phyloP scores from a whole-genome alignment of 495 filamentous ascomycete species.

The Xylaria castorea region DNA sequence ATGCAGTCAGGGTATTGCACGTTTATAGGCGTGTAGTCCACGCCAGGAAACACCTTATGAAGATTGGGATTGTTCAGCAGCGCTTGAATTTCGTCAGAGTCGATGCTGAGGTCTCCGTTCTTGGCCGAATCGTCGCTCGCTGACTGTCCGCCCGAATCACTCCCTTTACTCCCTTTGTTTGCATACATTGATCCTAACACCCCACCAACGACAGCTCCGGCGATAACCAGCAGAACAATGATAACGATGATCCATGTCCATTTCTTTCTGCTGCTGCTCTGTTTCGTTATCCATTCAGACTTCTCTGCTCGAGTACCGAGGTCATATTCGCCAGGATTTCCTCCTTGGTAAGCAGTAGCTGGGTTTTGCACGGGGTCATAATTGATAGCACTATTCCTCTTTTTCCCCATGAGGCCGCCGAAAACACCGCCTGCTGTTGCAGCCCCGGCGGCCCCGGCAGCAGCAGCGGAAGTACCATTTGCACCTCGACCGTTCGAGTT shows the following conservation, averaged over 20 bases:
- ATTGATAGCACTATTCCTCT: conserved; percentile 43
- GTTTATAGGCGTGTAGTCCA: conserved; percentile 94
- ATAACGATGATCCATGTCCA: conserved; percentile 70
- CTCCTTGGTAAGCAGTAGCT: conserved; percentile 32
- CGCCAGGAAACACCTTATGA: conserved; percentile 94
- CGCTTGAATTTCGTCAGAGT: conserved; percentile 80
- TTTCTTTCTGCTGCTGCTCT: conserved; percentile 69
- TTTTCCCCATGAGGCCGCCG: conserved; percentile 43
- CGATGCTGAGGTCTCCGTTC: conserved; percentile 73
- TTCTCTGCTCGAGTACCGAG: conserved; percentile 51
- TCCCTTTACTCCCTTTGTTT: conserved; percentile 44
- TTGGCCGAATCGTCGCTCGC: conserved; percentile 52
- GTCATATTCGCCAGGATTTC: conserved; percentile 37
- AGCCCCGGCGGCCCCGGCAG: conserved; percentile 55
- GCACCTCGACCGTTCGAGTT: conserved; percentile 44
- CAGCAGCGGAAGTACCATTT: conserved; percentile 43
- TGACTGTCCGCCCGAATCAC: conserved; percentile 32
- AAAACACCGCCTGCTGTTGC: conserved; percentile 56
- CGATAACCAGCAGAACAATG: conserved; percentile 64
- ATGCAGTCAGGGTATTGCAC: conserved; percentile 89
- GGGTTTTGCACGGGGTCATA: conserved; percentile 50
- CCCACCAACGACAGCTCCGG: conserved; percentile 78
- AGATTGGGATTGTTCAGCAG: conserved; percentile 80
- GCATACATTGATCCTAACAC: conserved; percentile 78
- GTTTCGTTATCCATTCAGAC: conserved; percentile 62